Evolutionary conservation across 352 stramenopile species (phyloP).

Genomic region (Phytophthora palmivora): DNA sequence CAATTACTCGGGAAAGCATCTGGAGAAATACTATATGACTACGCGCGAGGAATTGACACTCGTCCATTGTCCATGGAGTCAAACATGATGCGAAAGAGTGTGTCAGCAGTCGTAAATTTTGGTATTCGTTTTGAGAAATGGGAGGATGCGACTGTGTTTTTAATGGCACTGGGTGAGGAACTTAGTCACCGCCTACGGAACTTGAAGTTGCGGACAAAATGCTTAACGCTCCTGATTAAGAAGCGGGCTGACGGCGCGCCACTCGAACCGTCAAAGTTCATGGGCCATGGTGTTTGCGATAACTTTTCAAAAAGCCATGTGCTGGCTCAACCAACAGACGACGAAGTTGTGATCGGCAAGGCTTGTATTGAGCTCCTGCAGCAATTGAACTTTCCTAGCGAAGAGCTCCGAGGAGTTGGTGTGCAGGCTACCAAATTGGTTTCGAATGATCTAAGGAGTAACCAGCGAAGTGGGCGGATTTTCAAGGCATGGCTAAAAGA

Average conservation of each 20-base stretch:
- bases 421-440: conserved; percentile 82
- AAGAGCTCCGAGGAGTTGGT: conserved; percentile 77
- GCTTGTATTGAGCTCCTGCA: conserved; percentile 64
- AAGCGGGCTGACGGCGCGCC: conserved; percentile 72
- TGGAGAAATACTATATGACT: conserved; percentile 78
- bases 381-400: conserved; percentile 61
- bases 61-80: conserved; percentile 72
- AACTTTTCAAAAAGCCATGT: conserved; percentile 84
- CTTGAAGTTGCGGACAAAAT: conserved; percentile 64
- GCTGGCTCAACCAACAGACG: conserved; percentile 62
- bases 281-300: conserved; percentile 89
- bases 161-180: conserved; percentile 83
- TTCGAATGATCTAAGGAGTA: conserved; percentile 21
- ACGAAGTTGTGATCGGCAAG: conserved; percentile 56
- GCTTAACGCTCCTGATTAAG: conserved; percentile 87
- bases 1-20: conserved; percentile 71
- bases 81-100: conserved; percentile 84
- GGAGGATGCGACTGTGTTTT: conserved; percentile 80
- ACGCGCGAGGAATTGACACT: conserved; percentile 78
- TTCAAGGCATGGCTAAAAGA: conserved; percentile 68
- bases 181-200: conserved; percentile 65
- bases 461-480: conserved; percentile 43
- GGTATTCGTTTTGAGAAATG: conserved; percentile 90
- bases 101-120: conserved; percentile 94
- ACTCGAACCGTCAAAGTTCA: conserved; percentile 85